Conservation (phyloP, 805 yeast species). For the Metschnikowia henanensis region DNA sequence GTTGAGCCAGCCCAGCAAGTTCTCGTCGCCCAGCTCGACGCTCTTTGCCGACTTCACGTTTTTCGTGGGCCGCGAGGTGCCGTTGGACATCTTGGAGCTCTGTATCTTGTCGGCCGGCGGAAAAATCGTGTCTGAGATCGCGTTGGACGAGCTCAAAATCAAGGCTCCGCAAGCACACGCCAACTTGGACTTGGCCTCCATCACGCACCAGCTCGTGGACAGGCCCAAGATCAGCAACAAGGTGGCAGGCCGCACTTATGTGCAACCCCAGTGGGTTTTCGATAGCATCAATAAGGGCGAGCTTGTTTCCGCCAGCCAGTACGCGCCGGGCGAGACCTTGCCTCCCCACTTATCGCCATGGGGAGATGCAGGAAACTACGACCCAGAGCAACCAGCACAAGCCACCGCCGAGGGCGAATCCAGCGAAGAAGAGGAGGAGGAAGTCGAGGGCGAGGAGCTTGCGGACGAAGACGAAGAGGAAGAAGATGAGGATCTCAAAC, state of each 20-base stretch:
- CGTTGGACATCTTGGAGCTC: conserved; percentile 88
- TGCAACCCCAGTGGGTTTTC: conserved; percentile 98
- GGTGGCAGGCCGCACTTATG: conserved; percentile 88
- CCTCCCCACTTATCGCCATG: conserved; percentile 99
- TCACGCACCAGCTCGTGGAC: conserved; percentile 94
- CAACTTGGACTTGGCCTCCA: conserved; percentile 58
- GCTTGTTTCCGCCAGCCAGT: conserved; percentile 73
- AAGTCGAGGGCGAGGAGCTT: conserved; percentile 49
- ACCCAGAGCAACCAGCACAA: conserved; percentile 63
- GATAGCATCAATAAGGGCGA: conserved; percentile 82
- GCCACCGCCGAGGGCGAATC: conserved; percentile 43
- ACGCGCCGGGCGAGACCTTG: conserved; percentile 91
- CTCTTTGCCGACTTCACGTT: conserved; percentile 77
- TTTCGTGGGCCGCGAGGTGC: conserved; percentile 93
- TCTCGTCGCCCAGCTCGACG: conserved; percentile 56
- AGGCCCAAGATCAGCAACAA: conserved; percentile 78
- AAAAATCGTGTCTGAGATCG: conserved; percentile 78
- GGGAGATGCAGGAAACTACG: conserved; percentile 93
- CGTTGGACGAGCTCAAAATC: conserved; percentile 70
- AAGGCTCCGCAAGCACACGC: conserved; percentile 44
- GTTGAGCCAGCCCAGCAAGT: conserved; percentile 62
- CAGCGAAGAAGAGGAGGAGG: conserved; percentile 47
- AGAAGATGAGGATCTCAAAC: conserved; percentile 64
- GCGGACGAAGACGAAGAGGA: conserved; percentile 46
- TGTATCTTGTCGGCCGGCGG: conserved; percentile 88